phyloP scores from a whole-genome alignment of 192 early-diverging fungal genomes.

The Backusella liffmaniae region DNA sequence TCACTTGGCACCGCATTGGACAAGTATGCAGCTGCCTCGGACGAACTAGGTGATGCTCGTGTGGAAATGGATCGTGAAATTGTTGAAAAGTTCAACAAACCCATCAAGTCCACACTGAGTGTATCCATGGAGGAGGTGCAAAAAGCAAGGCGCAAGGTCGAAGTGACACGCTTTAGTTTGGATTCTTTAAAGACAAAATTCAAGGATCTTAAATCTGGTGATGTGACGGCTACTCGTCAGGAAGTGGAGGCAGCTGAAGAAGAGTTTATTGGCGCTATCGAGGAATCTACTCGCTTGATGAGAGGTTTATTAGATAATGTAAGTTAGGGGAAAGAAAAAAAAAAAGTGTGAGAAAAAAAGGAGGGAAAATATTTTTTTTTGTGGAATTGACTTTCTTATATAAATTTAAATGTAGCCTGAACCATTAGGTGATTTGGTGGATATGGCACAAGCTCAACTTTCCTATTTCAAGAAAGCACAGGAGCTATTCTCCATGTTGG shows the following conservation, averaged over 20 bases:
- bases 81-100: slow-evolving; percentile 64
- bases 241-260: slow-evolving; percentile 89
- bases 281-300: slow-evolving; percentile 92
- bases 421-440: slow-evolving; percentile 70
- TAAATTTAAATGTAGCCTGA: slow-evolving; percentile 47
- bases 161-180: slow-evolving; percentile 70
- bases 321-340: neutral
- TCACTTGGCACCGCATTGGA: slow-evolving; percentile 80
- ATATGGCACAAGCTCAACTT: slow-evolving; percentile 82
- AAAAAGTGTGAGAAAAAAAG: neutral
- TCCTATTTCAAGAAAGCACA: slow-evolving; percentile 78
- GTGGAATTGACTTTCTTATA: slow-evolving; percentile 1
- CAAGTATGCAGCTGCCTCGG: slow-evolving; percentile 81
- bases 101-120: slow-evolving; percentile 63
- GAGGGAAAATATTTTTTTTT: neutral
- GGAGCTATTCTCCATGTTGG: slow-evolving; percentile 59
- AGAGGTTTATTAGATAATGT: slow-evolving; percentile 77
- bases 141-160: slow-evolving; percentile 83
- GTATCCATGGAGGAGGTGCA: slow-evolving; percentile 72
- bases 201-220: slow-evolving; percentile 64
- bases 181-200: slow-evolving; percentile 78
- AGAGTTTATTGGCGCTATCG: slow-evolving; percentile 87
- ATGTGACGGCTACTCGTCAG: slow-evolving; percentile 62
- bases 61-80: slow-evolving; percentile 73
- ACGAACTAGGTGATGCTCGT: slow-evolving; percentile 76